These are phyloP conservation scores for Westerdykella ornata DNA, from an alignment of 2,329 filamentous ascomycete species.

Conservation along the genomic window DNA sequence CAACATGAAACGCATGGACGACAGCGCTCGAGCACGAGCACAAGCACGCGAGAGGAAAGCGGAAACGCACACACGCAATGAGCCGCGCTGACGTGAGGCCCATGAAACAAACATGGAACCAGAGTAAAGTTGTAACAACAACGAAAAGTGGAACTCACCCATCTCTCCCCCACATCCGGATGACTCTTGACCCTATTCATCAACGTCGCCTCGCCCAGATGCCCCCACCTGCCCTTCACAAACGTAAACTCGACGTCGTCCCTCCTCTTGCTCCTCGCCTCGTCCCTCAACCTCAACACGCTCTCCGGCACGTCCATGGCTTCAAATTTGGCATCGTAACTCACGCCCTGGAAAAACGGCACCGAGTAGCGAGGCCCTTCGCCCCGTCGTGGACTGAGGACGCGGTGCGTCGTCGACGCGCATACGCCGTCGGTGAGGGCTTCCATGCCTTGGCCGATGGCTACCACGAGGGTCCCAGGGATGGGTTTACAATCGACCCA, in stretches of 20 bases:
- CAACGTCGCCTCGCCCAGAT: constrained; percentile 74
- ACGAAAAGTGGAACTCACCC: constrained; percentile 37
- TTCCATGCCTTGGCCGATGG: constrained; percentile 81
- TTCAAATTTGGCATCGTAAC: constrained; percentile 71
- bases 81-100: constrained; percentile 3
- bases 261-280: constrained; percentile 54
- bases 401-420: constrained; percentile 72
- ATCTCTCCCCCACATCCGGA: constrained; percentile 76
- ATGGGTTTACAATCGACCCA: constrained; percentile 82
- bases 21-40: not conserved
- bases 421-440: constrained; percentile 79
- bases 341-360: constrained; percentile 84
- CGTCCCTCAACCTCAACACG: constrained; percentile 56
- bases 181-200: constrained; percentile 82
- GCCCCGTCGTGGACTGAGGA: constrained; percentile 65
- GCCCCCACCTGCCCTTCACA: constrained; percentile 57
- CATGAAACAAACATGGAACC: too few species aligned
- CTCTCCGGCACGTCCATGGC: constrained; percentile 63
- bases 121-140: not conserved
- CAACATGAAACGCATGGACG: not conserved
- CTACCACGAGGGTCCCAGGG: constrained; percentile 72
- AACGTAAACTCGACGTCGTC: constrained; percentile 83
- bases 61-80: not conserved
- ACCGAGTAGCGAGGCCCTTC: constrained; percentile 69
- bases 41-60: not conserved